These are phyloP conservation scores for Eragrostis tef DNA, from an alignment of 202 grass and related monocot genomes.

Conservation along the genomic window DNA sequence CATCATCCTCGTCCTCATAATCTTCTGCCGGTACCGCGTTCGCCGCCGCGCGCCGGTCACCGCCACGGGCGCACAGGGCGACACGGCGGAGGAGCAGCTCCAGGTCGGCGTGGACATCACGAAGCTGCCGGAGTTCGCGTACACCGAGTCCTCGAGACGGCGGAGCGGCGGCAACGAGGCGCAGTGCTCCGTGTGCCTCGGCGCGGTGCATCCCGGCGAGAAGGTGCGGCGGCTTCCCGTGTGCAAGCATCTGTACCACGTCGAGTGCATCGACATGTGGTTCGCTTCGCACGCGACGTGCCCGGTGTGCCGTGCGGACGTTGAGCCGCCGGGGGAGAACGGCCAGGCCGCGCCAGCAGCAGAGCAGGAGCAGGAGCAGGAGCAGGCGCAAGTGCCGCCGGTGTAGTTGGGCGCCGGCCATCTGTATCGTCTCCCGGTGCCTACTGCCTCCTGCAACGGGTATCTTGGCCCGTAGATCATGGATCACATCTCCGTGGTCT, in stretches of 20 bases:
- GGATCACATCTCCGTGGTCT: not conserved
- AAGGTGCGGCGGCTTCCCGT: slow-evolving; percentile 49
- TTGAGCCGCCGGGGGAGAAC: not conserved
- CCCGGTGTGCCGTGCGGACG: slow-evolving; percentile 45
- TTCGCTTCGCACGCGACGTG: slow-evolving; percentile 46
- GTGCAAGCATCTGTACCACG: slow-evolving; percentile 59
- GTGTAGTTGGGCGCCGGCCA: slow-evolving; percentile 27
- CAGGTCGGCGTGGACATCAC: slow-evolving; percentile 37
- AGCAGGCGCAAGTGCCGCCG: not conserved
- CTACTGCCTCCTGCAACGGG: not conserved
- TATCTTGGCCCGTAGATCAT: not conserved
- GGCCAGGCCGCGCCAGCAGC: not conserved
- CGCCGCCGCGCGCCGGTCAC: slow-evolving; percentile 35
- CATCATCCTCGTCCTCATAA: slow-evolving; percentile 1
- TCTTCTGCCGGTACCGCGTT: slow-evolving; percentile 40
- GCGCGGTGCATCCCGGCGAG: slow-evolving; percentile 44
- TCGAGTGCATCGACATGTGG: slow-evolving; percentile 65
- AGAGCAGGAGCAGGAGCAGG: not conserved
- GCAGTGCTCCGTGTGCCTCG: slow-evolving; percentile 59
- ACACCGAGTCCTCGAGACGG: slow-evolving; percentile 39
- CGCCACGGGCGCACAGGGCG: not conserved
- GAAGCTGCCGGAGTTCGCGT: slow-evolving; percentile 48
- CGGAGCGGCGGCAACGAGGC: not conserved
- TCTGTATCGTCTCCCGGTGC: not conserved
- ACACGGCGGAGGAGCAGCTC: not conserved